phyloP scores from a whole-genome alignment of 2,329 filamentous ascomycete species.

The Colletotrichum lentis region DNA sequence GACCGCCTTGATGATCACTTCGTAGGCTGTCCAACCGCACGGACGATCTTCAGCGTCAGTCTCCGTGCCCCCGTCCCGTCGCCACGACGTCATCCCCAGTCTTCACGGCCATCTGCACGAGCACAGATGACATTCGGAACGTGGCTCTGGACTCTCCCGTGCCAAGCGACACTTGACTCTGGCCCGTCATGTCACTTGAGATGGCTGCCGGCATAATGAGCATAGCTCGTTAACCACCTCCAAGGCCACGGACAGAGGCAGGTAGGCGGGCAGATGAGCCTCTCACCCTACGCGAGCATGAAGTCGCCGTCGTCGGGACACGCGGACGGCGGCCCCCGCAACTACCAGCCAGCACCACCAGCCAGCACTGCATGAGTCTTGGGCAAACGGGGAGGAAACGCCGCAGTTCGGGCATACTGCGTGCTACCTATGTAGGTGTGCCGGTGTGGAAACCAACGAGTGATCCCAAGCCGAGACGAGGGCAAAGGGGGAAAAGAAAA shows the following conservation, averaged over 20 bases:
- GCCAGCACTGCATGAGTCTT: slow-evolving; percentile 6
- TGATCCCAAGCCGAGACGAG: slow-evolving; percentile 9
- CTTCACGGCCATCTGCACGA: slow-evolving; percentile 1
- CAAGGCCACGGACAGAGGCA: slow-evolving; percentile 5
- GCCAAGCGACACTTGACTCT: slow-evolving; percentile 20
- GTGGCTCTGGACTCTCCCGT: slow-evolving; percentile 16
- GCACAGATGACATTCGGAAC: slow-evolving; percentile 18
- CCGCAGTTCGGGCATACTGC: slow-evolving; percentile 4
- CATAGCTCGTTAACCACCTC: not conserved
- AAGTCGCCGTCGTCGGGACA: not conserved
- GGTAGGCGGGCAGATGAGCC: not conserved
- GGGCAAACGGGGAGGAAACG: slow-evolving; percentile 24
- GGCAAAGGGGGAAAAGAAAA: not conserved
- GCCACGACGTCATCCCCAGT: slow-evolving; percentile 19
- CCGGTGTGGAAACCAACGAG: slow-evolving; percentile 6
- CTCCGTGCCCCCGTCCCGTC: slow-evolving; percentile 18
- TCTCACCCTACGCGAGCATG: not conserved
- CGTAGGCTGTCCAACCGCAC: slow-evolving; percentile 9
- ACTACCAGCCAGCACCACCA: not conserved
- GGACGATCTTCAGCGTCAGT: slow-evolving; percentile 22
- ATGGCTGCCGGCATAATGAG: not conserved
- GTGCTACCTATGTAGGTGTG: not conserved
- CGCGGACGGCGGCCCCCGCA: not conserved
- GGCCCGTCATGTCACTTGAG: slow-evolving; percentile 10
- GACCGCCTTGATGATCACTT: not conserved